Evolutionary conservation across 768 basidiomycete species (phyloP).

Genomic region (Crucibulum laeve): DNA sequence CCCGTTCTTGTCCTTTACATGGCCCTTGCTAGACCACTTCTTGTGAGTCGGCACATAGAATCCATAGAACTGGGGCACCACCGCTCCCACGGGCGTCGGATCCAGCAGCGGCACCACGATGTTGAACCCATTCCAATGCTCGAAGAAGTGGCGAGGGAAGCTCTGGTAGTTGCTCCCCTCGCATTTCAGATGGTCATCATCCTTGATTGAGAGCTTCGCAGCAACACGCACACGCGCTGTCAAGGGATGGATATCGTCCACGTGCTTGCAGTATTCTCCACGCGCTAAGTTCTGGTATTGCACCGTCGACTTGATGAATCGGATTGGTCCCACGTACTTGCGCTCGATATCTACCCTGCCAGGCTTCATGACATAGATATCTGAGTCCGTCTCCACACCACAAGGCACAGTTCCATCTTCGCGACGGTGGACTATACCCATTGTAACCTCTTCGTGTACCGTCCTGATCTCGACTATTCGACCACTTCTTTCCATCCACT

Average conservation of each 20-base stretch:
- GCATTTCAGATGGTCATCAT: conserved; percentile 29
- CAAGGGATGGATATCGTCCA: conserved; percentile 18
- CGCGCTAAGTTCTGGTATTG: conserved; percentile 25
- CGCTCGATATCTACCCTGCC: not conserved
- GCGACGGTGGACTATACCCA: not conserved
- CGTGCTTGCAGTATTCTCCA: conserved; percentile 26
- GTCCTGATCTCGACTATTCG: not conserved
- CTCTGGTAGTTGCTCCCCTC: conserved; percentile 42
- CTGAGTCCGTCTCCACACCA: not conserved
- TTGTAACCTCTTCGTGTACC: not conserved
- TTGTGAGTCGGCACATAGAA: conserved; percentile 36
- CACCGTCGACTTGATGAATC: conserved; percentile 19
- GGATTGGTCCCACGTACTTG: conserved; percentile 19
- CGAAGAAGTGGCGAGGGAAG: conserved; percentile 40
- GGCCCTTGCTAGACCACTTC: not conserved
- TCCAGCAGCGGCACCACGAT: conserved; percentile 33
- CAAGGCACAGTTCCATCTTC: not conserved
- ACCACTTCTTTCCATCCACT: conserved; percentile 13
- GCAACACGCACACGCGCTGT: conserved; percentile 35
- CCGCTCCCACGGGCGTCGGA: conserved; percentile 42
- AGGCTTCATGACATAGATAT: not conserved
- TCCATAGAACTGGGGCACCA: conserved; percentile 65
- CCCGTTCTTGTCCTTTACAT: conserved; percentile 1
- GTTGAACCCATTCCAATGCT: conserved; percentile 49
- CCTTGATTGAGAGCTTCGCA: conserved; percentile 38